A percentile compares a stretch with the other conserved stretches of the same genome.
Evolutionary conservation across 768 basidiomycete species (phyloP).

Genomic region (Lactifluus piperatus): DNA sequence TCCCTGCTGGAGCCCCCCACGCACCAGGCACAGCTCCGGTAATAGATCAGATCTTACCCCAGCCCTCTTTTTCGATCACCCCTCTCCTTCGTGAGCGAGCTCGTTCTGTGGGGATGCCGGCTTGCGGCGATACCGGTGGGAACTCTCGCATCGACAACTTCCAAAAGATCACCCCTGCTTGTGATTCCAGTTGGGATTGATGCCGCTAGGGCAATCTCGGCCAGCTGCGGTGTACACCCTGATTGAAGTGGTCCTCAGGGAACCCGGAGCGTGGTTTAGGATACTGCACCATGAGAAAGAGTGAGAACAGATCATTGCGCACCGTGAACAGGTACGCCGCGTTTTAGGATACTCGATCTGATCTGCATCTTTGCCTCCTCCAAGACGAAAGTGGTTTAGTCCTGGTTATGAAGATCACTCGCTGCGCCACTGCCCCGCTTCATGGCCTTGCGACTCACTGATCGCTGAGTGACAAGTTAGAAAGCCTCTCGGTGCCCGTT

Average conservation of each 20-base stretch:
- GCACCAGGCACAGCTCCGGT: neutral
- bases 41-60: conserved; percentile 2
- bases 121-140: neutral
- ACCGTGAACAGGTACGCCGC: neutral
- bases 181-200: neutral
- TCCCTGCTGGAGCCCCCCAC: neutral
- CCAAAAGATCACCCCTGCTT: neutral
- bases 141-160: neutral
- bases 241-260: neutral
- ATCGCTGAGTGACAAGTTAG: neutral
- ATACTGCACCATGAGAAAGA: neutral
- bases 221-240: neutral
- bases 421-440: neutral
- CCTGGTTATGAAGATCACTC: neutral
- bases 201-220: neutral
- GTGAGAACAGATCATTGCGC: neutral
- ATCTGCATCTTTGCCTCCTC: neutral
- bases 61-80: neutral
- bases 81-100: neutral
- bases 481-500: conserved; percentile 3
- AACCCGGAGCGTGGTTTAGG: neutral
- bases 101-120: neutral
- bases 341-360: neutral
- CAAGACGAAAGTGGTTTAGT: neutral
- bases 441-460: neutral